phyloP scores from a whole-genome alignment of 495 filamentous ascomycete genomes.

The Xylaria intraflava region DNA sequence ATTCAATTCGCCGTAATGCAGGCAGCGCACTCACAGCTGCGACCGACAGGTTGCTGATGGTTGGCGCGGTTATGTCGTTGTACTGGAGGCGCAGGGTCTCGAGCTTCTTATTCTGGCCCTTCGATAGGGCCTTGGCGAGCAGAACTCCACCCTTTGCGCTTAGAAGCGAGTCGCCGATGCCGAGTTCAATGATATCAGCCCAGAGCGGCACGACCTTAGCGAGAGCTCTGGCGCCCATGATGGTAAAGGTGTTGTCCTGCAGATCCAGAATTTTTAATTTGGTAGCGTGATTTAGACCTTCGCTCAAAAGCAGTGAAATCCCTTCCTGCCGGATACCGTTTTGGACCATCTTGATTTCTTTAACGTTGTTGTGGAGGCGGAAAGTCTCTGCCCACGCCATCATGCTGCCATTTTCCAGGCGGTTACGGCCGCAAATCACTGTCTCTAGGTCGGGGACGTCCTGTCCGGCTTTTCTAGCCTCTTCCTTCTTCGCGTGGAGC shows the following conservation, averaged over 20 bases:
- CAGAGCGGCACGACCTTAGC: constrained; percentile 66
- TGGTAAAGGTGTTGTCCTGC: constrained; percentile 96
- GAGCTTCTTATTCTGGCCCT: constrained; percentile 69
- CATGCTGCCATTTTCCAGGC: constrained; percentile 94
- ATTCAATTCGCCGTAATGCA: constrained; percentile 69
- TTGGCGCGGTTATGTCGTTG: constrained; percentile 79
- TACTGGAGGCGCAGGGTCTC: constrained; percentile 80
- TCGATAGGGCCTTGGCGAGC: constrained; percentile 63
- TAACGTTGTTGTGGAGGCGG: constrained; percentile 68
- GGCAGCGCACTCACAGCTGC: constrained; percentile 62
- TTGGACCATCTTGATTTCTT: constrained; percentile 93
- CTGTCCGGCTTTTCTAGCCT: constrained; percentile 57
- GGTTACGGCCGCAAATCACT: constrained; percentile 90
- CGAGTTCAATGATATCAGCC: constrained; percentile 71
- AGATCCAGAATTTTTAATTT: constrained; percentile 72
- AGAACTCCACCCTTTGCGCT: constrained; percentile 69
- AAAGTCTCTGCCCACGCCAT: constrained; percentile 85
- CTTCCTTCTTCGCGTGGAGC: constrained; percentile 68
- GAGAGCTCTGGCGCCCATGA: constrained; percentile 69
- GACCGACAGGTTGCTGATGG: constrained; percentile 60
- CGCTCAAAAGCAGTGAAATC: constrained; percentile 65
- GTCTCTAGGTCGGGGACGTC: constrained; percentile 80
- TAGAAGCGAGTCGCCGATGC: constrained; percentile 82
- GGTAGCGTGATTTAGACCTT: constrained; percentile 63
- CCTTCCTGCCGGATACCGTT: constrained; percentile 96